Conservation (phyloP, 768 basidiomycete genomes). For the Antrodiella citrinella region DNA sequence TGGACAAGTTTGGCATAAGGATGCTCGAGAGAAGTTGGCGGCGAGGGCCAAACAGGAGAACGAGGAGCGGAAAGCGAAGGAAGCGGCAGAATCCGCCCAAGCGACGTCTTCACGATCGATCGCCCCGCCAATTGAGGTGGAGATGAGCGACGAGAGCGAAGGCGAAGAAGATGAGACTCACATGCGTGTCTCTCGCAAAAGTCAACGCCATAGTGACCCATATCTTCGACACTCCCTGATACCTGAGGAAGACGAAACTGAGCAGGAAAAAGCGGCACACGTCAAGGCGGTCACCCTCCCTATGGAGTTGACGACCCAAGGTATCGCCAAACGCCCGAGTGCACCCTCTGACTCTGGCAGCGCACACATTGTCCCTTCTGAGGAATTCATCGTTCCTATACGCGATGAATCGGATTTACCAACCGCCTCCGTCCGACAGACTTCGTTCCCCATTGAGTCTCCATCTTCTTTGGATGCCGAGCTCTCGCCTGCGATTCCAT, state of each 20-base stretch:
- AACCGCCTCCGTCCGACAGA: conserved; percentile 21
- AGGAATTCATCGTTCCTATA: conserved; percentile 25
- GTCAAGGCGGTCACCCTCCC: not conserved
- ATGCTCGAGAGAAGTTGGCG: conserved; percentile 57
- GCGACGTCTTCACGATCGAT: conserved; percentile 23
- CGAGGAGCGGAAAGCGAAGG: conserved; percentile 45
- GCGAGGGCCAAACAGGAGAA: conserved; percentile 58
- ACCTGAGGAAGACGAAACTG: conserved; percentile 63
- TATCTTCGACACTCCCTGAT: conserved; percentile 31
- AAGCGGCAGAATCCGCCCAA: conserved; percentile 27
- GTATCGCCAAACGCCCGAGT: not conserved
- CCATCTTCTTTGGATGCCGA: conserved; percentile 3
- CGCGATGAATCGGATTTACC: conserved; percentile 15
- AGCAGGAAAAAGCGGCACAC: conserved; percentile 10
- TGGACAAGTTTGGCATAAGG: conserved; percentile 58
- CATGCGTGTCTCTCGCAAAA: not conserved
- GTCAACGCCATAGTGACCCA: not conserved
- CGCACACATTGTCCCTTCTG: conserved; percentile 21
- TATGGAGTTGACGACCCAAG: not conserved
- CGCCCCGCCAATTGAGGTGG: conserved; percentile 64
- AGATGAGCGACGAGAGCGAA: conserved; percentile 79
- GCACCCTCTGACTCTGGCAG: conserved; percentile 5
- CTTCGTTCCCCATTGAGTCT: conserved; percentile 16
- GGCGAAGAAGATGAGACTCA: conserved; percentile 34
- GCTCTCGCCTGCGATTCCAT: not conserved